phyloP scores from a whole-genome alignment of 129 eudicot genomes.

The Chrysanthemum makinoi region DNA sequence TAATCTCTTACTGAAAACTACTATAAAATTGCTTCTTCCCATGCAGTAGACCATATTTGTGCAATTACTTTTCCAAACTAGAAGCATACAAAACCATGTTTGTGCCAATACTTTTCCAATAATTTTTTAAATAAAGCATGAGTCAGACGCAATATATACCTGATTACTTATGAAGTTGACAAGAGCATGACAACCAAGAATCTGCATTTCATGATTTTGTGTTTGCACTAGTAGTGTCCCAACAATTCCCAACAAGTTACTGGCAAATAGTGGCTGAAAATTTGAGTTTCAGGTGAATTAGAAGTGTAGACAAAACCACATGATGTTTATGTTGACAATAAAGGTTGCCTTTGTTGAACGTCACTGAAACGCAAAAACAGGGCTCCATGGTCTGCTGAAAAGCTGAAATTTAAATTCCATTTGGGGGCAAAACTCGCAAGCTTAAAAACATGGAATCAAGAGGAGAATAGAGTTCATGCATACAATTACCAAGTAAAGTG shows the following conservation, averaged over 20 bases:
- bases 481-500: constrained; percentile 8
- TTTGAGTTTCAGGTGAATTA: not conserved
- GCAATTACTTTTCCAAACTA: too few relatives aligned
- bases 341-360: constrained; percentile 13
- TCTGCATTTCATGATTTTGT: constrained; percentile 55
- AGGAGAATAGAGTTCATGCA: constrained; percentile 8
- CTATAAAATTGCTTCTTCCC: not conserved
- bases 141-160: constrained; percentile 35
- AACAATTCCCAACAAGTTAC: constrained; percentile 65
- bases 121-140: not conserved
- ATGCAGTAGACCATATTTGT: too few relatives aligned
- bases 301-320: not conserved
- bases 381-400: not conserved
- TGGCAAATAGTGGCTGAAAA: constrained; percentile 68
- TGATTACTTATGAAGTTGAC: constrained; percentile 64
- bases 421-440: not conserved
- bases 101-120: constrained; percentile 3
- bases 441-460: not conserved
- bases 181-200: constrained; percentile 70
- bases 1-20: not conserved
- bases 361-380: constrained; percentile 1
- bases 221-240: constrained; percentile 70
- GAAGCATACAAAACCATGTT: not conserved
- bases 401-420: constrained; percentile 5
- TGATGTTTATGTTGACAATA: not conserved